These are phyloP conservation scores for Umbilicus rupestris DNA, from an alignment of 164 flowering plant genomes.

Conservation along the genomic window DNA sequence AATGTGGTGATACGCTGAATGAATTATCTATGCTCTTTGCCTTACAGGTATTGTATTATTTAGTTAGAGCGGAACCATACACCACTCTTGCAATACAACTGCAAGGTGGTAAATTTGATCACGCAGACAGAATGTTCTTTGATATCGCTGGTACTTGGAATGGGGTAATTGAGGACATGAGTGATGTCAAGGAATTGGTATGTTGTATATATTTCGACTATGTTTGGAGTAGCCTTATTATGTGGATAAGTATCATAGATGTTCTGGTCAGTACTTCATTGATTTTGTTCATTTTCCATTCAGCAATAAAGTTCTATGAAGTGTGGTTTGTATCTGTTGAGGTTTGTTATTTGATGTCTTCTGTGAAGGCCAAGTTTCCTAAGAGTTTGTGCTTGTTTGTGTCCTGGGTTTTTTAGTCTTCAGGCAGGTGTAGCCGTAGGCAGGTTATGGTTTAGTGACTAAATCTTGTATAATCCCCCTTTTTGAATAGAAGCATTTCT, in stretches of 20 bases:
- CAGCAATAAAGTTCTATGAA: neutral
- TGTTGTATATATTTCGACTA: slow-evolving; percentile 1
- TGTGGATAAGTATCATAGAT: neutral
- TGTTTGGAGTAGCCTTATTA: neutral
- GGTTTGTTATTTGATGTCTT: no score
- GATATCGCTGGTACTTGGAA: slow-evolving; percentile 90
- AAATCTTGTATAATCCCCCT: no score
- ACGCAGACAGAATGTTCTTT: slow-evolving; percentile 95
- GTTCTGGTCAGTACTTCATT: neutral
- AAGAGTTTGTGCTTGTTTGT: no score
- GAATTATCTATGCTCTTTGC: neutral
- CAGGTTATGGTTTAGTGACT: neutral
- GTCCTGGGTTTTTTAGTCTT: no score
- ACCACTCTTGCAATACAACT: slow-evolving; percentile 91
- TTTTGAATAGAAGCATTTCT: no score
- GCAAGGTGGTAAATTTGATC: slow-evolving; percentile 98
- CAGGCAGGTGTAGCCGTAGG: no score
- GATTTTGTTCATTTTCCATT: neutral
- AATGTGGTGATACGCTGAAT: neutral
- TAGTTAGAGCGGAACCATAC: slow-evolving; percentile 83
- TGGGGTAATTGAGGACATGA: slow-evolving; percentile 96
- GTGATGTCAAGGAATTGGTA: slow-evolving; percentile 99
- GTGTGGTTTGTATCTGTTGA: neutral
- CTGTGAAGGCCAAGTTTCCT: no score
- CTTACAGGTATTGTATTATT: slow-evolving; percentile 82